Percentiles rank a stretch among this genome's conserved stretches.
phyloP scores from a whole-genome alignment of 768 basidiomycete genomes.

The Krasilnikovozyma curviuscula region DNA sequence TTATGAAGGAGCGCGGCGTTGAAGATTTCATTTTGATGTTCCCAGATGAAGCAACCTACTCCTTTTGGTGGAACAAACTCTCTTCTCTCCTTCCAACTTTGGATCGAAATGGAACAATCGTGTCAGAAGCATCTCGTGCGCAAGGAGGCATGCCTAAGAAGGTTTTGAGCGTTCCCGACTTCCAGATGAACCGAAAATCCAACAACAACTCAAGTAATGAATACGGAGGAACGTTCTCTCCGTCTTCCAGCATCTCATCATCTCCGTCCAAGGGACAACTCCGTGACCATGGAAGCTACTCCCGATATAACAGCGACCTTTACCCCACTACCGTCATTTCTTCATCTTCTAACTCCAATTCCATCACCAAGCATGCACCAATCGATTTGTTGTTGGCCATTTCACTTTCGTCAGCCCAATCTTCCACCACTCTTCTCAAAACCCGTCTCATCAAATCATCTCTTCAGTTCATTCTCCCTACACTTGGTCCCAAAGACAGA shows the following conservation, averaged over 20 bases:
- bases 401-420: slow-evolving; percentile 53
- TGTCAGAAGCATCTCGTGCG: slow-evolving; percentile 1
- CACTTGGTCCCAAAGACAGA: slow-evolving; percentile 56
- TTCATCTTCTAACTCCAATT: slow-evolving; percentile 31
- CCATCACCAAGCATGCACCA: slow-evolving; percentile 62
- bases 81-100: slow-evolving; percentile 42
- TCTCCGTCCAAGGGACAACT: not conserved
- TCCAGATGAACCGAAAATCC: too few species aligned
- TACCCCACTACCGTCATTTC: slow-evolving; percentile 44
- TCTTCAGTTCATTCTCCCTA: slow-evolving; percentile 65
- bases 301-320: slow-evolving; percentile 11
- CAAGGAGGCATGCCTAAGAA: too few species aligned
- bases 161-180: too few species aligned
- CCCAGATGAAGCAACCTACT: slow-evolving; percentile 69
- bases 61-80: slow-evolving; percentile 73
- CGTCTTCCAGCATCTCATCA: not conserved
- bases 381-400: slow-evolving; percentile 84
- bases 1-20: slow-evolving; percentile 58
- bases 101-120: slow-evolving; percentile 6
- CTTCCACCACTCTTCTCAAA: slow-evolving; percentile 56
- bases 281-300: slow-evolving; percentile 3
- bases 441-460: slow-evolving; percentile 71
- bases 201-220: too few species aligned
- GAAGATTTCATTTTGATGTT: slow-evolving; percentile 94
- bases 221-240: too few species aligned